A percentile compares a stretch with the other conserved stretches of the same genome.
Conservation (phyloP, 768 basidiomycete genomes). For the Collybiopsis confluens region DNA sequence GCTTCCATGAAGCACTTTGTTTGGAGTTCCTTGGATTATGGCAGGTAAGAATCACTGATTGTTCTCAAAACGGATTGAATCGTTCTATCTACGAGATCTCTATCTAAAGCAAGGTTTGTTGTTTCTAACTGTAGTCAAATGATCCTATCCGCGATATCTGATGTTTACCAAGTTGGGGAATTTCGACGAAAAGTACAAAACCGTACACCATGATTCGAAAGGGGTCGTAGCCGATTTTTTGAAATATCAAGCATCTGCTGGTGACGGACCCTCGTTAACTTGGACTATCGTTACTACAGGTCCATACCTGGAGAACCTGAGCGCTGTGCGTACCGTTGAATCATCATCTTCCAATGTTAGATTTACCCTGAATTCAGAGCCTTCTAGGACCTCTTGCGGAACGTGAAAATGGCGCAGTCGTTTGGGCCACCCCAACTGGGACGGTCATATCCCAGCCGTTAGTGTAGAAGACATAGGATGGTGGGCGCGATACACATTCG, state of each 20-base stretch:
- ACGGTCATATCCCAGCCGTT: conserved; percentile 36
- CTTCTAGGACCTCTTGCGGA: conserved; percentile 30
- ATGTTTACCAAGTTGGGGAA: conserved; percentile 7
- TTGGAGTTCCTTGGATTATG: neutral
- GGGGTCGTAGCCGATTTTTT: conserved; percentile 36
- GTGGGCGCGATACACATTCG: conserved; percentile 35
- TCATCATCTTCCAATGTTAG: neutral
- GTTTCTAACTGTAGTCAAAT: neutral
- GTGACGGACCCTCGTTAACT: conserved; percentile 23
- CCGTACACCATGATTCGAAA: conserved; percentile 39
- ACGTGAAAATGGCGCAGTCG: conserved; percentile 33
- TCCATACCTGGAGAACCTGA: conserved; percentile 38
- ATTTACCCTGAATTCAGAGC: conserved; percentile 11
- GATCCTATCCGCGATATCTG: neutral
- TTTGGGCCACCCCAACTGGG: conserved; percentile 33
- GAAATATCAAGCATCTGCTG: conserved; percentile 27
- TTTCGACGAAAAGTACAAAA: conserved; percentile 23
- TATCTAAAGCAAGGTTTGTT: neutral
- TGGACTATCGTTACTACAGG: conserved; percentile 35
- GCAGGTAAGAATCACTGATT: neutral
- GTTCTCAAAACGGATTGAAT: too few species aligned
- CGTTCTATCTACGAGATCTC: too few species aligned
- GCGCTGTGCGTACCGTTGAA: conserved; percentile 18
- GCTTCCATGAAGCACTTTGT: conserved; percentile 3
- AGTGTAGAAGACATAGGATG: conserved; percentile 35